phyloP scores from a whole-genome alignment of 805 yeast species.

The Jamesozyma rosinii region DNA sequence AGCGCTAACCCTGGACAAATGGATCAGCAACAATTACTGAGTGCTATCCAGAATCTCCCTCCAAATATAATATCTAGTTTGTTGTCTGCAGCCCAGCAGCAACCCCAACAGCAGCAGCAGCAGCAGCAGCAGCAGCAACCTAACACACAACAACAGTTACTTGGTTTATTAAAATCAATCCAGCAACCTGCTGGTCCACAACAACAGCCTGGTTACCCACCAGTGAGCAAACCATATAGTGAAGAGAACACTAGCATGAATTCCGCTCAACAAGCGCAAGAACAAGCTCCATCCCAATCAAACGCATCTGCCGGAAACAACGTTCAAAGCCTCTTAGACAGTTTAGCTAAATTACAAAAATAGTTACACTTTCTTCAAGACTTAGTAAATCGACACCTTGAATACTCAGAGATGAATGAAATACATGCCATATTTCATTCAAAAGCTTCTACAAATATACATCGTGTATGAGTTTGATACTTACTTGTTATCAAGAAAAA shows the following conservation, averaged over 20 bases:
- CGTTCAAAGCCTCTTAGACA: slow-evolving; percentile 33
- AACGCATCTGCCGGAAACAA: slow-evolving; percentile 25
- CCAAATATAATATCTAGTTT: slow-evolving; percentile 29
- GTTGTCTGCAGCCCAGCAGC: slow-evolving; percentile 29
- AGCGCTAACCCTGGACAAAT: slow-evolving; percentile 18
- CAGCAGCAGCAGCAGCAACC: slow-evolving; percentile 13
- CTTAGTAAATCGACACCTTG: neutral
- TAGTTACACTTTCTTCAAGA: slow-evolving; percentile 5
- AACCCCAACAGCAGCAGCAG: slow-evolving; percentile 25
- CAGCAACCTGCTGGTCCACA: slow-evolving; percentile 6
- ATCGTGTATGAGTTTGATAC: neutral
- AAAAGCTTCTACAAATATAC: neutral
- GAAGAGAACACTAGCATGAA: slow-evolving; percentile 2
- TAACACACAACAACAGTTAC: slow-evolving; percentile 15
- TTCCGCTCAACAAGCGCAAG: slow-evolving; percentile 10
- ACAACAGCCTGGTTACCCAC: slow-evolving; percentile 2
- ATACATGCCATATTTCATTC: neutral
- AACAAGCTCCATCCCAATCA: slow-evolving; percentile 11
- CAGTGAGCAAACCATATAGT: neutral
- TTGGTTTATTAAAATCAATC: slow-evolving; percentile 29
- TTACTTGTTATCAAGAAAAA: neutral
- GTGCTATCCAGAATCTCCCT: slow-evolving; percentile 30
- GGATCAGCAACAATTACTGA: slow-evolving; percentile 27
- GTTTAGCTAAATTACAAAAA: slow-evolving; percentile 32
- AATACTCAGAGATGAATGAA: neutral